Evolutionary conservation across 2,329 filamentous ascomycete genomes (phyloP), one percentile per base, ranked within the genome.

Genomic region (Xylariales sp.): DNA sequence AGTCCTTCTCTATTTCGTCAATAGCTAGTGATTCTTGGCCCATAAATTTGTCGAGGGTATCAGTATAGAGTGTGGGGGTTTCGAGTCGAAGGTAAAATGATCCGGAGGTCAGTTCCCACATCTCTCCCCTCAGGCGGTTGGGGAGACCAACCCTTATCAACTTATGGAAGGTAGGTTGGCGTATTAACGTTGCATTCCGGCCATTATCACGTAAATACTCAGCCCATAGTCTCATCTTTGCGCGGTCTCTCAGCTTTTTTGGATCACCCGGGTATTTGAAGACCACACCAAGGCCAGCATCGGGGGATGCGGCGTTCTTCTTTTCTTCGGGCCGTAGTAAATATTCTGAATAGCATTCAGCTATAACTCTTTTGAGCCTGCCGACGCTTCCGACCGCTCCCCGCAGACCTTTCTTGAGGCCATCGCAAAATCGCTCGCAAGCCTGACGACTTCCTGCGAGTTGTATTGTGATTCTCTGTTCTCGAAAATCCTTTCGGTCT

Each of bases 1-100:
- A 83, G 78, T 99, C 96, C 80, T 99, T 99, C 78, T 99, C 96
- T 72, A 99, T 99, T 84, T 99, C 96, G 78, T 99, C 96, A 74
- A 98, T 98, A 52, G 96, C 96, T 68, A 99, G 86, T 10, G 95
- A 98, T 72, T 97, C 93, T 76, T 91, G 88, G 7, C 96, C 96
- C 6, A 91, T 88, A 74, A 91, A 94, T 77, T 96, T 95, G 59
- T 88, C 84, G 52, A 99, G 83, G 0, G 94, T 98, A 65, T 99
- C 93, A 52, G 87, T 83, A 76, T 95, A 99, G 5, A 95, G 83
- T 10, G 89, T 92, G 0, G 96, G 96, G 66, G 92, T 93, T 76
- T 97, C 92, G 14, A 99, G 85, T 34, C 95, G 90, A 66, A 97
- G 84, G 78, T 94, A 97, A 69, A 97, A 86, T 2, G 95, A 97